A percentile compares a stretch with the other conserved stretches of the same genome.
Evolutionary conservation across 179 eudicot species (phyloP).

Genomic region (Beta corolliflora): DNA sequence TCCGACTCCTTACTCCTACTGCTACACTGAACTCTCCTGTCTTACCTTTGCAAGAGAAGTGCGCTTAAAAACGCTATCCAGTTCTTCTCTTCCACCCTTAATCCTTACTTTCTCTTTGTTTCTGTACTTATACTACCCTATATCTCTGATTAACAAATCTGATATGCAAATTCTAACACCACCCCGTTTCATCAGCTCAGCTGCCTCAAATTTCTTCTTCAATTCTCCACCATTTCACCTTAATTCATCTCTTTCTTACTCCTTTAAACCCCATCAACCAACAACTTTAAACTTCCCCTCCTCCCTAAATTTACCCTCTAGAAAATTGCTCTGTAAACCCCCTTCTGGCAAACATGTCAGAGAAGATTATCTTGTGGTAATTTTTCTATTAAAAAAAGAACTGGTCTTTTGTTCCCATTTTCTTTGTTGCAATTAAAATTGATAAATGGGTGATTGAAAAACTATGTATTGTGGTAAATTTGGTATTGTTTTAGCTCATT

Average conservation of each 20-base stretch:
- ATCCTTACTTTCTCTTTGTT: slow-evolving; percentile 10
- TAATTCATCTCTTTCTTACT: neutral
- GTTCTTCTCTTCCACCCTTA: neutral
- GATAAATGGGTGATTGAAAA: neutral
- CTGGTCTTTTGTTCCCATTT: neutral
- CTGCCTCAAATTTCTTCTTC: slow-evolving; percentile 27
- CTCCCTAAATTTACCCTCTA: slow-evolving; percentile 25
- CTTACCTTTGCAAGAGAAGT: too few species aligned
- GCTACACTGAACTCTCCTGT: too few species aligned
- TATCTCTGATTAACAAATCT: neutral
- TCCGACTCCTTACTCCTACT: too few species aligned
- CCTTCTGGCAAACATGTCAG: slow-evolving; percentile 66
- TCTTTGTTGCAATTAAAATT: neutral
- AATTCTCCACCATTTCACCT: slow-evolving; percentile 21
- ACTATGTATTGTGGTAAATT: neutral
- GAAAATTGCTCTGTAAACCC: slow-evolving; percentile 59
- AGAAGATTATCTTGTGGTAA: slow-evolving; percentile 93
- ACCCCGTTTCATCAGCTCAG: slow-evolving; percentile 28
- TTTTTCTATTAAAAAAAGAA: neutral
- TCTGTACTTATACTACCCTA: neutral
- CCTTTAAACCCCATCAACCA: slow-evolving; percentile 15
- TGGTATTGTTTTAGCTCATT: too few species aligned
- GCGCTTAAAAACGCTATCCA: slow-evolving; percentile 12
- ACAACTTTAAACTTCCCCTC: slow-evolving; percentile 23
- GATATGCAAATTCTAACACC: slow-evolving; percentile 37